Percentiles rank a stretch among this genome's conserved stretches.
Evolutionary conservation across 148 eudicot species (phyloP).

Genomic region (Persicaria maculosa): DNA sequence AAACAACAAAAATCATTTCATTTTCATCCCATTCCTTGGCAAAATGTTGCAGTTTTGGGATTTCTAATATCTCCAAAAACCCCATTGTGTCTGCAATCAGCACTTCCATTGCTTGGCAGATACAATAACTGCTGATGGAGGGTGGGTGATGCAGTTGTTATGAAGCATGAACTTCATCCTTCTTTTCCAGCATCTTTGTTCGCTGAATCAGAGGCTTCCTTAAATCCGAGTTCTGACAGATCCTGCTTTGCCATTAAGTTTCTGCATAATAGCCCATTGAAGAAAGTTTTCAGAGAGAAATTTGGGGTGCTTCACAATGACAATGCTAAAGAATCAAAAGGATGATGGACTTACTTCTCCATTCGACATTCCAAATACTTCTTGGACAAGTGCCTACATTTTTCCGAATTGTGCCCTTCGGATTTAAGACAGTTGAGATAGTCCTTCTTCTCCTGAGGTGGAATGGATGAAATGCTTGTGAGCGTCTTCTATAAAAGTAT

Average conservation of each 20-base stretch:
- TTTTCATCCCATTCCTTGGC: not conserved
- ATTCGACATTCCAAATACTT: conserved; percentile 89
- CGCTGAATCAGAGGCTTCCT: conserved; percentile 22
- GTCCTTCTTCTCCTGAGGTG: conserved; percentile 68
- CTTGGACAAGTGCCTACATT: conserved; percentile 66
- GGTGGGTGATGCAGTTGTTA: not conserved
- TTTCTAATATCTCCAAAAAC: not conserved
- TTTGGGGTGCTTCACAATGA: not conserved
- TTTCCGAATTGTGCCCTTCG: conserved; percentile 72
- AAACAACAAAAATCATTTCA: not conserved
- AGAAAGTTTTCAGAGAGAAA: not conserved
- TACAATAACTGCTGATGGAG: not conserved
- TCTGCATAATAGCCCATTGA: conserved; percentile 28
- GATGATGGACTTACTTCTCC: conserved; percentile 55
- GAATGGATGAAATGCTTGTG: conserved; percentile 1
- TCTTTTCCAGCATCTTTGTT: conserved; percentile 1
- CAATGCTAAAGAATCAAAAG: not conserved
- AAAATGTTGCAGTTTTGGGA: not conserved
- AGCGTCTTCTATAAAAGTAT: not conserved
- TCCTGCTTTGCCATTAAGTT: conserved; percentile 97
- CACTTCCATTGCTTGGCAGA: too few species aligned
- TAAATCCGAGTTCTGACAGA: conserved; percentile 87
- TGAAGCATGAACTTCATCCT: conserved; percentile 4
- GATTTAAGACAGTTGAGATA: conserved; percentile 72
- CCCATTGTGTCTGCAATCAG: too few species aligned